These are phyloP conservation scores for Ustilago hordei DNA, from an alignment of 1,284 basidiomycete species.

Conservation along the genomic window DNA sequence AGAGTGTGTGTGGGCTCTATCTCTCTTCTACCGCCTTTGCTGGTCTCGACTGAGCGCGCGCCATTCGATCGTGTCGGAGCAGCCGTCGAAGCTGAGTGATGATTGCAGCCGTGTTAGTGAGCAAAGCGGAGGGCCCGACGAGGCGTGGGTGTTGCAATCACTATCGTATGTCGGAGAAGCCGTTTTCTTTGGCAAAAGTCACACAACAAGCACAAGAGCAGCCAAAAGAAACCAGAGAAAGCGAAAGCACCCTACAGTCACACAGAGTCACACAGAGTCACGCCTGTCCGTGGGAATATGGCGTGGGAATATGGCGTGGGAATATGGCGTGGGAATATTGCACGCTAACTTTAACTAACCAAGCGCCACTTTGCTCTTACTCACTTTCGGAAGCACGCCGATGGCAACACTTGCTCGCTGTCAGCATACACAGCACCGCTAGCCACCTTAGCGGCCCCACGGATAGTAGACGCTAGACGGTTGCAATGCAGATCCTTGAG, in stretches of 20 bases:
- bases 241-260: too few species aligned
- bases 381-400: too few species aligned
- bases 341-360: neutral
- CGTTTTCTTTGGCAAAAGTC: neutral
- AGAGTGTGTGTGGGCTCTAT: too few species aligned
- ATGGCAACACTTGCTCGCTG: neutral
- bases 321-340: neutral
- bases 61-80: neutral
- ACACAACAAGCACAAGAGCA: too few species aligned
- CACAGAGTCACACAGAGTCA: too few species aligned
- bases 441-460: too few species aligned
- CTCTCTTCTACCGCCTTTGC: neutral
- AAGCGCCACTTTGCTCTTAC: neutral
- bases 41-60: neutral
- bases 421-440: too few species aligned
- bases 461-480: neutral
- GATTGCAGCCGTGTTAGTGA: neutral
- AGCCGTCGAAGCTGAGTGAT: neutral
- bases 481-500: conserved; percentile 7
- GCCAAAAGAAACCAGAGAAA: too few species aligned
- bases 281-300: too few species aligned
- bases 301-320: neutral
- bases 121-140: neutral
- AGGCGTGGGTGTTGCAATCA: neutral
- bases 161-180: neutral